phyloP scores from a whole-genome alignment of 169 alveolate genomes.

The Plasmodium malariae region DNA sequence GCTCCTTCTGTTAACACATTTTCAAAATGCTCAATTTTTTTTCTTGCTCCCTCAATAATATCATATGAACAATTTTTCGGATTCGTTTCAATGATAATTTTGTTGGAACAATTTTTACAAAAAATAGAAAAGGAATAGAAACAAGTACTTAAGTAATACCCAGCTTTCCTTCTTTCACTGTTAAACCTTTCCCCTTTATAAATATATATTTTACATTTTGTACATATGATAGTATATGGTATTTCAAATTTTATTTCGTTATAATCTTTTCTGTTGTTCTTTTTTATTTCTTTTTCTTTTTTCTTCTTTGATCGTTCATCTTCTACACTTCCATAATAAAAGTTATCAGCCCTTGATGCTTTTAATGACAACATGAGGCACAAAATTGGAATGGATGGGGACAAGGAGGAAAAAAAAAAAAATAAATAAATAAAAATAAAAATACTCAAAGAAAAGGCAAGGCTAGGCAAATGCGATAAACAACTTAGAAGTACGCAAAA shows the following conservation, averaged over 20 bases:
- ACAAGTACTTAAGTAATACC: conserved; percentile 83
- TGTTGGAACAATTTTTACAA: conserved; percentile 83
- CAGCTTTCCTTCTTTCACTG: conserved; percentile 86
- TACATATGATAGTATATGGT: conserved; percentile 88
- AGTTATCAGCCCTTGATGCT: conserved; percentile 88
- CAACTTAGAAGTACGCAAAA: background rate
- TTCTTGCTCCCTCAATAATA: conserved; percentile 85
- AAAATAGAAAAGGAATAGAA: conserved; percentile 86
- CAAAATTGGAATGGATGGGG: background rate
- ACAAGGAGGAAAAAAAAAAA: background rate
- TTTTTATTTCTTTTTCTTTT: conserved; percentile 73
- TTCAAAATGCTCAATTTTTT: conserved; percentile 80
- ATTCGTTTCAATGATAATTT: conserved; percentile 85
- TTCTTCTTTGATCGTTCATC: conserved; percentile 76
- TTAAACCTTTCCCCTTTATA: conserved; percentile 91
- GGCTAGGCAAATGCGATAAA: background rate
- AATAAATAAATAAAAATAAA: background rate
- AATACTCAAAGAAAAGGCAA: background rate
- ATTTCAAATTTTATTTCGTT: conserved; percentile 83
- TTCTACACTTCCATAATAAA: conserved; percentile 83
- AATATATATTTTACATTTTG: conserved; percentile 79
- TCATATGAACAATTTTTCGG: conserved; percentile 86
- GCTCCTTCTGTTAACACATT: conserved; percentile 49
- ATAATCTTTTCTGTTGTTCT: conserved; percentile 47
- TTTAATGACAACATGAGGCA: conserved; percentile 81